These are phyloP conservation scores for Populus simonii DNA, from an alignment of 345 rosid genomes.

Conservation along the genomic window DNA sequence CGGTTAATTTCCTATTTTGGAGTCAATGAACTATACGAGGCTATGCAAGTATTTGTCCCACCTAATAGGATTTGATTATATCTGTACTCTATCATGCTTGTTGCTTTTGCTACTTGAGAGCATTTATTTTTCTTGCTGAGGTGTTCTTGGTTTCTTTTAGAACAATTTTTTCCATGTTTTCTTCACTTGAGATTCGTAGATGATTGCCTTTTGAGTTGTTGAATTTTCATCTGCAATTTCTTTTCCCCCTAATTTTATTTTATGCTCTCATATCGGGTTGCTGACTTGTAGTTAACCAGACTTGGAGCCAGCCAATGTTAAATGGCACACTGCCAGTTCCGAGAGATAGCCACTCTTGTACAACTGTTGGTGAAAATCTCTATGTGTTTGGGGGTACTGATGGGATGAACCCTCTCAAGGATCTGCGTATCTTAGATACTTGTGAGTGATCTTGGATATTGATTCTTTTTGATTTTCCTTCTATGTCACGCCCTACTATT, in stretches of 20 bases:
- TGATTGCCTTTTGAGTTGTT: neutral
- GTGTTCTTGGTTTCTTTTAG: neutral
- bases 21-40: neutral
- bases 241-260: neutral
- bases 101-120: neutral
- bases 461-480: constrained; percentile 8
- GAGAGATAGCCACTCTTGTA: constrained; percentile 94
- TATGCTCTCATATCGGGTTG: constrained; percentile 10
- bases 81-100: neutral
- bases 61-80: neutral
- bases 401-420: constrained; percentile 73
- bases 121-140: constrained; percentile 1
- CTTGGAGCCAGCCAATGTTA: constrained; percentile 75
- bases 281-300: constrained; percentile 58
- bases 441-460: constrained; percentile 44
- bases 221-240: neutral
- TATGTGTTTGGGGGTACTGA: constrained; percentile 95
- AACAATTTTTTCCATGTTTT: neutral
- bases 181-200: neutral
- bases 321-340: constrained; percentile 75
- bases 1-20: neutral
- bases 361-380: constrained; percentile 66
- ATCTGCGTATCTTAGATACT: constrained; percentile 78
- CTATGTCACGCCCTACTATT: neutral
- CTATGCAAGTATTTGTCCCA: neutral